Conservation (phyloP, 345 rosid species). For the Lepidium aucheri region DNA sequence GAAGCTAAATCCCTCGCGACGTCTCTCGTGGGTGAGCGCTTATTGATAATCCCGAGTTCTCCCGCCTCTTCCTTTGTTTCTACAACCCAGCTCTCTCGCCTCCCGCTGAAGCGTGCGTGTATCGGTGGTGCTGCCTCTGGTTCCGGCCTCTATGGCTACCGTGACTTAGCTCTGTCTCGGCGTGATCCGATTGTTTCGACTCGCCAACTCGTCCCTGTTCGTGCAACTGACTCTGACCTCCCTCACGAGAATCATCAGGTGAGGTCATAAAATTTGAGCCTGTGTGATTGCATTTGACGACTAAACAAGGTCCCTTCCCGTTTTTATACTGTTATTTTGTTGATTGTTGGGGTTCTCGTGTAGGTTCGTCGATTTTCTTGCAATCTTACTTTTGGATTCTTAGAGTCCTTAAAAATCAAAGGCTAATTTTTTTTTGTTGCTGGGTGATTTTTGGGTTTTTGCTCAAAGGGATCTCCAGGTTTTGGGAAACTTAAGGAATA, state of each 20-base stretch:
- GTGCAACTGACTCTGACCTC: slow-evolving; percentile 46
- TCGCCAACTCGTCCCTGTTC: slow-evolving; percentile 29
- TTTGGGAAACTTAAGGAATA: slow-evolving; percentile 31
- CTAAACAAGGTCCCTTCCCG: background rate
- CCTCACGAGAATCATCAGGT: slow-evolving; percentile 52
- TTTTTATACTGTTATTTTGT: background rate
- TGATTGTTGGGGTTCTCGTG: background rate
- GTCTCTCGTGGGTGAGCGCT: slow-evolving; percentile 1
- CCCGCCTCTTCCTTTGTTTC: slow-evolving; percentile 13
- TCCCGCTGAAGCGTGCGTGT: slow-evolving; percentile 9
- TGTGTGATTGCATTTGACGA: background rate
- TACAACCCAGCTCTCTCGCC: slow-evolving; percentile 3
- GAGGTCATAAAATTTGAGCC: background rate
- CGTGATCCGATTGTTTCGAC: slow-evolving; percentile 25
- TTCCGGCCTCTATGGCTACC: background rate
- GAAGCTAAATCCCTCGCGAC: slow-evolving; percentile 27
- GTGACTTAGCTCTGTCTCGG: slow-evolving; percentile 10
- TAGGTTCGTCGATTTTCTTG: background rate
- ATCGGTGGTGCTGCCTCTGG: background rate
- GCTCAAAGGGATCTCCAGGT: slow-evolving; percentile 35
- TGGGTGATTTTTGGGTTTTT: background rate
- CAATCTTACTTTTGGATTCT: background rate
- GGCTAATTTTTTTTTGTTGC: background rate
- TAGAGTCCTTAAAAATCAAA: background rate
- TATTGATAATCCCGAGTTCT: background rate